phyloP scores from a whole-genome alignment of 345 rosid species.

The Lepidium sativum region DNA sequence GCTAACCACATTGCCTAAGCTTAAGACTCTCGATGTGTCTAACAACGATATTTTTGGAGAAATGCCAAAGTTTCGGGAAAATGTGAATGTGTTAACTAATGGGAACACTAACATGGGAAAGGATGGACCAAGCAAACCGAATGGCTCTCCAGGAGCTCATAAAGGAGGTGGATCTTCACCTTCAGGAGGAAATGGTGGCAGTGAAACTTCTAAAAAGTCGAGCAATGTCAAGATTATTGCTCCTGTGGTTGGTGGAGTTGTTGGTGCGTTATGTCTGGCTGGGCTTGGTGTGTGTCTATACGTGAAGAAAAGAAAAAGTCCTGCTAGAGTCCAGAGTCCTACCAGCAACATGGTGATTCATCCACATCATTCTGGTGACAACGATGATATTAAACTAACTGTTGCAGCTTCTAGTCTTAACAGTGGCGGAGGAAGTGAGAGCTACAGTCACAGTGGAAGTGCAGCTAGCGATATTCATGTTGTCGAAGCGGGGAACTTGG shows the following conservation, averaged over 20 bases:
- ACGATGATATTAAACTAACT: conserved; percentile 46
- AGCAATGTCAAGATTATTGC: conserved; percentile 40
- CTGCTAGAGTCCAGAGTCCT: conserved; percentile 46
- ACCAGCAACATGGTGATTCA: conserved; percentile 40
- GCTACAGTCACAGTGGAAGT: conserved; percentile 37
- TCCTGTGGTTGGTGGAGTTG: conserved; percentile 46
- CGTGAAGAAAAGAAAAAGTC: conserved; percentile 29
- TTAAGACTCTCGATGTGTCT: conserved; percentile 51
- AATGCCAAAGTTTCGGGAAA: conserved; percentile 36
- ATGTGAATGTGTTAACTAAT: conserved; percentile 26
- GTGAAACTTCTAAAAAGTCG: conserved; percentile 22
- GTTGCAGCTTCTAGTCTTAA: conserved; percentile 47
- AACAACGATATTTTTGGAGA: conserved; percentile 46
- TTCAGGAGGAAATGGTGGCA: conserved; percentile 21
- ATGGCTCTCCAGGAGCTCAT: conserved; percentile 7
- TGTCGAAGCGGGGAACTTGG: conserved; percentile 69
- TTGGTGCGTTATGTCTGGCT: conserved; percentile 35
- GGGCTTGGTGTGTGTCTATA: conserved; percentile 40
- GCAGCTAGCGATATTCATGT: conserved; percentile 53
- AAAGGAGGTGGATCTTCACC: not conserved
- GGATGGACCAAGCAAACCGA: conserved; percentile 1
- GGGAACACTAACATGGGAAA: conserved; percentile 54
- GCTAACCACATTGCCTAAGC: conserved; percentile 46
- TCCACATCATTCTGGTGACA: conserved; percentile 59
- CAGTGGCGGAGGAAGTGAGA: conserved; percentile 38